Base-by-base conservation (phyloP, 2,329 filamentous ascomycete genomes). In the Calonectria leucothoes region DNA sequence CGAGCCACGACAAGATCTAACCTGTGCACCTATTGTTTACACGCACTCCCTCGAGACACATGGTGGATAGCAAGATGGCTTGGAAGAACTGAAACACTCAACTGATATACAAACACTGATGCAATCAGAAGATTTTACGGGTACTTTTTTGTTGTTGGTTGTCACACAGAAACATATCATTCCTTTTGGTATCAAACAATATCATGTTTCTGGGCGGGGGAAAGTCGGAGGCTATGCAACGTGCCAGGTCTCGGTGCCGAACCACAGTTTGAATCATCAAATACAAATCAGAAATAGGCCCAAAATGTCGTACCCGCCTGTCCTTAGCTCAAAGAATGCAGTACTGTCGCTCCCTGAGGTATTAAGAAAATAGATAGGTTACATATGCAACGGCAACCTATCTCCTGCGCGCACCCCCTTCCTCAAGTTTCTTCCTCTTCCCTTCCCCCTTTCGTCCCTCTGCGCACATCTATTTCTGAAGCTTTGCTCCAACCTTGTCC, bases 401-500 rank as follows among this genome's bases (percentile, higher is more conserved):
- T 73, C 59, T 23, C 35, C 25, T n/a, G 31, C 17, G 25, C 55
- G 20, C 51, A 37, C 6, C 17, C 37, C 15, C 49, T 23, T 33
- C 17, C 42, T 31, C 39, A 1, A 61, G 2, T 25, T 2, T 11
- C 42, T n/a, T 17, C 12, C 20, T 5, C 23, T n/a, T n/a, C 20
- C 17, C n/a, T 11, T 45, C 42, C n/a, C n/a, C 25, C n/a, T 23
- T 45, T 23, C 23, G 42, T 52, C 12, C 23, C n/a, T 49, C 25
- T n/a, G 14, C 4, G 3, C 48, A 27, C 23, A 2, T 66, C 23
- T 51, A 69, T 52, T 66, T 75, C 37, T 75, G 75, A 27, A 84
- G 74, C n/a, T 80, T 74, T 27, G 70, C 67, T 3, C 79, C 81
- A 59, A 87, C 88, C 69, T 86, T 85, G 71, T 89, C 87, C 93